Evolutionary conservation across 768 basidiomycete genomes (phyloP).

Genomic region (Lactarius hatsudake): DNA sequence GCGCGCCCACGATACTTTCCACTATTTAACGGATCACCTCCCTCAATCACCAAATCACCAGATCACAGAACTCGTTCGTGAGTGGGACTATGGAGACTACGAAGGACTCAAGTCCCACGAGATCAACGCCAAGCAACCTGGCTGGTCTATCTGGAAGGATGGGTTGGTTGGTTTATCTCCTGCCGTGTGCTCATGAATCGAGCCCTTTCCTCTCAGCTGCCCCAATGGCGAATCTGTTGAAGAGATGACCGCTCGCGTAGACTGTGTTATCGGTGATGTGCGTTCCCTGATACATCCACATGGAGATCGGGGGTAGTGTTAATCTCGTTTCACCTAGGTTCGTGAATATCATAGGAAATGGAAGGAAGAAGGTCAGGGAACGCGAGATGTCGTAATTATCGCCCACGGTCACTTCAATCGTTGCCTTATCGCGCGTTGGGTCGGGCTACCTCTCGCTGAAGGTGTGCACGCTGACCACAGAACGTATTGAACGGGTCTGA

Average conservation of each 20-base stretch:
- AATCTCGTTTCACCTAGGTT: constrained; percentile 43
- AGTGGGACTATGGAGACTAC: constrained; percentile 93
- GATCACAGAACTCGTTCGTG: constrained; percentile 64
- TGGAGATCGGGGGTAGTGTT: not conserved
- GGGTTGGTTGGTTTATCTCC: constrained; percentile 46
- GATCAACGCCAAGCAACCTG: constrained; percentile 56
- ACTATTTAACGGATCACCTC: constrained; percentile 64
- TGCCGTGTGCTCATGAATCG: not conserved
- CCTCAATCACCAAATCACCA: constrained; percentile 48
- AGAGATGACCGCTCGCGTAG: constrained; percentile 78
- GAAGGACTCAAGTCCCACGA: constrained; percentile 82
- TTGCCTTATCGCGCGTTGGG: constrained; percentile 79
- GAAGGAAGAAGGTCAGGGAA: constrained; percentile 60
- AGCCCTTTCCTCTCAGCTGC: constrained; percentile 47
- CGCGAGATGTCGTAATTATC: constrained; percentile 82
- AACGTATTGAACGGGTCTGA: constrained; percentile 10
- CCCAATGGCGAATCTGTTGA: constrained; percentile 83
- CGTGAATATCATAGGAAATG: constrained; percentile 70
- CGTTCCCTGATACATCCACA: constrained; percentile 15
- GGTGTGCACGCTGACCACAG: constrained; percentile 38
- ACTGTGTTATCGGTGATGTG: constrained; percentile 70
- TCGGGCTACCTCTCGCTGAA: constrained; percentile 57
- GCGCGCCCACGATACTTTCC: constrained; percentile 83
- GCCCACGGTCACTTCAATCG: constrained; percentile 87
- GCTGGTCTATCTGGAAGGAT: constrained; percentile 85